These are phyloP conservation scores for Bolboschoenus planiculmis DNA, from an alignment of 176 grass and related monocot genomes.

Conservation along the genomic window DNA sequence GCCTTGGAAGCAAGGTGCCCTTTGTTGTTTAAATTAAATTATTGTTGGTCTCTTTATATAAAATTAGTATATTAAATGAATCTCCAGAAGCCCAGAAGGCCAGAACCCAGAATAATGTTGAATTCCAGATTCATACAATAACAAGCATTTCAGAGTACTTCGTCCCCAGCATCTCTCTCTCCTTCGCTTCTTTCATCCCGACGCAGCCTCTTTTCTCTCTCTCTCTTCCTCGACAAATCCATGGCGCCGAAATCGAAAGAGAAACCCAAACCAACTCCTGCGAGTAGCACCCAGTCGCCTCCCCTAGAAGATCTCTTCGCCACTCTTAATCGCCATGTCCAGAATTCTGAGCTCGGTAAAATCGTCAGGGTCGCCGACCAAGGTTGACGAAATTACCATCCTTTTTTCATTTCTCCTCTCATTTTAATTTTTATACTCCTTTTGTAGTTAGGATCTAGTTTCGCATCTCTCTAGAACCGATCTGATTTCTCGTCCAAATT, in stretches of 20 bases:
- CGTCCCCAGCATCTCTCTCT: background rate
- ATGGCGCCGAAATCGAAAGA: constrained; percentile 72
- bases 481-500: background rate
- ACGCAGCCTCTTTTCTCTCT: background rate
- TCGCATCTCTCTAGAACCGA: background rate
- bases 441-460: background rate
- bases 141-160: background rate
- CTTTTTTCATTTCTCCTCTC: background rate
- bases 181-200: background rate
- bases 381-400: constrained; percentile 34
- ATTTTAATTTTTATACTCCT: background rate
- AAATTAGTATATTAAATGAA: no score
- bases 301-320: constrained; percentile 75
- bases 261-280: constrained; percentile 33
- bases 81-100: no score
- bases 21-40: no score
- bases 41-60: no score
- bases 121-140: background rate
- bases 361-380: constrained; percentile 80
- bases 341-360: constrained; percentile 37
- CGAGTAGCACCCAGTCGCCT: constrained; percentile 26
- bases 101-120: background rate
- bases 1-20: no score
- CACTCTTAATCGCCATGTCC: constrained; percentile 52
- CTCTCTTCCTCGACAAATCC: background rate